Percentiles rank a stretch among this genome's conserved stretches.
Evolutionary conservation across 78 protist genomes (phyloP).

Genomic region (Tieghemostelium lacteum): DNA sequence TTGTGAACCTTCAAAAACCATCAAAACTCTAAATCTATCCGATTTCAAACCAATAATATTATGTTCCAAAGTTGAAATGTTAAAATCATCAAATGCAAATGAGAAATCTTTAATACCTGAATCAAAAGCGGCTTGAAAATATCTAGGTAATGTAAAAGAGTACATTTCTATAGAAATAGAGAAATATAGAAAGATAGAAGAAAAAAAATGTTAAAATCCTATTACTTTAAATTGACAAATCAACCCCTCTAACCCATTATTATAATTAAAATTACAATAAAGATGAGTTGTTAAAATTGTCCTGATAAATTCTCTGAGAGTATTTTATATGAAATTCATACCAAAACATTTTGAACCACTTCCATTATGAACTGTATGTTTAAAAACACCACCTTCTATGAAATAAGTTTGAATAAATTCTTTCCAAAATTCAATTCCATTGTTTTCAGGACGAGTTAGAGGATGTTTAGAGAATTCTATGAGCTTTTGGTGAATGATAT

Average conservation of each 20-base stretch:
- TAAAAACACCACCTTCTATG: slow-evolving; percentile 50
- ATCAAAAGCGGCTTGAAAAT: slow-evolving; percentile 38
- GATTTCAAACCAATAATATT: slow-evolving; percentile 13
- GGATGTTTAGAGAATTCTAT: slow-evolving; percentile 6
- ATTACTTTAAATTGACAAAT: background rate
- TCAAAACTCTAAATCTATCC: slow-evolving; percentile 11
- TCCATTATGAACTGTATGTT: slow-evolving; percentile 27
- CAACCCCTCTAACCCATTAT: background rate
- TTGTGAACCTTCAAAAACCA: slow-evolving; percentile 13
- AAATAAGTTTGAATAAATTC: slow-evolving; percentile 8
- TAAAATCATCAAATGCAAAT: slow-evolving; percentile 37
- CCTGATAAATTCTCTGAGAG: background rate
- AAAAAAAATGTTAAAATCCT: background rate
- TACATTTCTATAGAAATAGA: slow-evolving; percentile 10
- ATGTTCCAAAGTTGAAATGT: background rate
- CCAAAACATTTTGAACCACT: background rate
- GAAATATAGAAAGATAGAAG: background rate
- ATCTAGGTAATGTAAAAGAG: slow-evolving; percentile 19
- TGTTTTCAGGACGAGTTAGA: slow-evolving; percentile 9
- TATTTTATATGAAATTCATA: background rate
- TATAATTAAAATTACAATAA: background rate
- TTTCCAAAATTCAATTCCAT: slow-evolving; percentile 19
- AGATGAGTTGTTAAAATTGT: background rate
- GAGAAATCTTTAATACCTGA: slow-evolving; percentile 36
- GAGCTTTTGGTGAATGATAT: slow-evolving; percentile 4